phyloP scores from a whole-genome alignment of 2,329 filamentous ascomycete species.

The Colletotrichum chrysophilum region DNA sequence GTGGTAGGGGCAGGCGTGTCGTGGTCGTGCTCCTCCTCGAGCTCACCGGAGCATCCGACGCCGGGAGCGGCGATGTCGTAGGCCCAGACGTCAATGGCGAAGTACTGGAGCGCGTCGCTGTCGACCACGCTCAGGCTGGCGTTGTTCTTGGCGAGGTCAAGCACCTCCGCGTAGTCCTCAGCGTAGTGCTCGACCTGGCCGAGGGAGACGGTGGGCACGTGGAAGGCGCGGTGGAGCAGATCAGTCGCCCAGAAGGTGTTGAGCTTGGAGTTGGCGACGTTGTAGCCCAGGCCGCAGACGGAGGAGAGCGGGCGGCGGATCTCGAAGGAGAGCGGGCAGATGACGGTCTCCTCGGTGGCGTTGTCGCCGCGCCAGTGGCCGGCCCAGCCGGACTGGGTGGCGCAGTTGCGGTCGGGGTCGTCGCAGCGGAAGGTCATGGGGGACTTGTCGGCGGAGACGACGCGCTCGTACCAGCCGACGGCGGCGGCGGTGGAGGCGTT shows the following conservation, averaged over 20 bases:
- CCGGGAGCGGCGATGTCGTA: conserved; percentile 69
- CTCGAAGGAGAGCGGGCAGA: conserved; percentile 67
- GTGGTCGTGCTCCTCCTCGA: neutral
- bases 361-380: conserved; percentile 73
- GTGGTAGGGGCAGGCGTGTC: neutral
- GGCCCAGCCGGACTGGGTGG: conserved; percentile 57
- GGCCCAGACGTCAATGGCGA: conserved; percentile 71
- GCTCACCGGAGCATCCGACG: conserved; percentile 62
- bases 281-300: conserved; percentile 69
- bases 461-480: conserved; percentile 66
- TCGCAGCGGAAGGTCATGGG: conserved; percentile 71
- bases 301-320: conserved; percentile 61
- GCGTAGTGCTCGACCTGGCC: conserved; percentile 66
- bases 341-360: conserved; percentile 70
- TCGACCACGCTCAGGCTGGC: conserved; percentile 58
- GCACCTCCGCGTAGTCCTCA: conserved; percentile 59
- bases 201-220: conserved; percentile 66
- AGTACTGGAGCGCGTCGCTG: conserved; percentile 69
- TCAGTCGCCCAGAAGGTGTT: conserved; percentile 72
- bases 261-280: conserved; percentile 57
- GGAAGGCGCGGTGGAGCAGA: conserved; percentile 69
- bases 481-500: conserved; percentile 60
- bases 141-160: conserved; percentile 54
- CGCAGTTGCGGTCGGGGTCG: conserved; percentile 70
- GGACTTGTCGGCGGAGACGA: conserved; percentile 62